Conservation (phyloP, 805 yeast species). For the Yarrowia yakushimensis region DNA sequence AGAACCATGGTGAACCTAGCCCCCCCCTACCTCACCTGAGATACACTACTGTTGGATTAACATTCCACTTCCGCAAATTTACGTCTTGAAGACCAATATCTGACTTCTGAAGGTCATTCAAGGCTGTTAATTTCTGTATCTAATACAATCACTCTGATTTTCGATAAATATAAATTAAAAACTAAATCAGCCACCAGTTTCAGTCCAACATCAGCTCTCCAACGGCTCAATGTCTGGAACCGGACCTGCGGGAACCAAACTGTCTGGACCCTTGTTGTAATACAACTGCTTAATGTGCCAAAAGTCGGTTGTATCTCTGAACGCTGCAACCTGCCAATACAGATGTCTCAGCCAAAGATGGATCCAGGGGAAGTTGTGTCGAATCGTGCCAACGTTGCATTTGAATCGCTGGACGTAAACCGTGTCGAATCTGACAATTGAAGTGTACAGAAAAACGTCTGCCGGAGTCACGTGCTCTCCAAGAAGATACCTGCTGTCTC, state of each 20-base stretch:
- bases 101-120: no score
- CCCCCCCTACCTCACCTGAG: no score
- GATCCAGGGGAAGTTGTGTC: constrained; percentile 71
- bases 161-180: no score
- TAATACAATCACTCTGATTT: no score
- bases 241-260: background rate
- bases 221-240: background rate
- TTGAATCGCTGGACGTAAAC: constrained; percentile 95
- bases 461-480: constrained; percentile 81
- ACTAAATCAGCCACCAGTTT: no score
- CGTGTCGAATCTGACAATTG: constrained; percentile 86
- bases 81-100: no score
- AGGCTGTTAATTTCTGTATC: no score
- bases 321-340: constrained; percentile 69
- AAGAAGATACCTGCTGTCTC: constrained; percentile 46
- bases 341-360: constrained; percentile 77
- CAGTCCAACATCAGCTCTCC: no score
- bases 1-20: no score
- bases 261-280: background rate
- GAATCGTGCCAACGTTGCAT: constrained; percentile 77
- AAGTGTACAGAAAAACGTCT: constrained; percentile 80
- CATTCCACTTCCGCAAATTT: no score
- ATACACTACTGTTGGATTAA: no score
- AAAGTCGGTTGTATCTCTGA: constrained; percentile 75
- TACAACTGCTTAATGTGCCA: constrained; percentile 69